Percentiles rank a stretch among this genome's conserved stretches.
These are phyloP conservation scores for Paxillus involutus DNA, from an alignment of 768 basidiomycete genomes.

Conservation along the genomic window DNA sequence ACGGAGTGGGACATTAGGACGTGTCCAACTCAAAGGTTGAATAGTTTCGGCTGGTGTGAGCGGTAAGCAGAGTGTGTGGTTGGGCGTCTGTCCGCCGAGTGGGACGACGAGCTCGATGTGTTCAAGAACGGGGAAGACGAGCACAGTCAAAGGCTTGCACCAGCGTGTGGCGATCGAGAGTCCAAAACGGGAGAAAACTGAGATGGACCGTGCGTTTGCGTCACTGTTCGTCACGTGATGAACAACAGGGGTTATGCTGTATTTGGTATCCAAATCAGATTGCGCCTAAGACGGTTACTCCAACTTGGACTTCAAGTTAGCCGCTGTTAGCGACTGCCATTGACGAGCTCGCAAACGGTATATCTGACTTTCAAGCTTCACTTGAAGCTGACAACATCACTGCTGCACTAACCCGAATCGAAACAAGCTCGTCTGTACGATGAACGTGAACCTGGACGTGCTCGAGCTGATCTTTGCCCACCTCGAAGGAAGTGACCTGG, in stretches of 20 bases:
- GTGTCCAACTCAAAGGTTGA: background rate
- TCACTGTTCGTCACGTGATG: constrained; percentile 13
- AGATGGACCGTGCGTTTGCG: constrained; percentile 20
- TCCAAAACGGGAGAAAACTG: constrained; percentile 14
- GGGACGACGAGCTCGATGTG: constrained; percentile 1
- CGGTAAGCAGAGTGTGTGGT: background rate
- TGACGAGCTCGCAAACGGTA: too few relatives aligned
- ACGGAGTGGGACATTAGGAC: constrained; percentile 25
- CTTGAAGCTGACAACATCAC: too few relatives aligned
- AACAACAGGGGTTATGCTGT: constrained; percentile 6
- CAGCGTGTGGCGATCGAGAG: constrained; percentile 15
- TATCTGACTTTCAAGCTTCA: too few relatives aligned
- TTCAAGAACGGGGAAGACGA: constrained; percentile 19
- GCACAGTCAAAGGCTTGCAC: background rate
- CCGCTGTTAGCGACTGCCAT: background rate
- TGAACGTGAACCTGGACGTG: constrained; percentile 72
- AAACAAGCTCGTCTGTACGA: constrained; percentile 34
- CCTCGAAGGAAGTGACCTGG: constrained; percentile 53
- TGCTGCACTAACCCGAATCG: background rate
- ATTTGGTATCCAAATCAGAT: background rate
- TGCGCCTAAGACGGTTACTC: background rate
- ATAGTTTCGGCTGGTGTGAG: background rate
- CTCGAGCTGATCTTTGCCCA: constrained; percentile 64
- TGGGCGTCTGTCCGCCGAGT: background rate
- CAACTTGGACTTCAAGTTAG: background rate